A percentile compares a stretch with the other conserved stretches of the same genome.
These are phyloP conservation scores for Suillus occidentalis DNA, from an alignment of 768 basidiomycete genomes.

Conservation along the genomic window DNA sequence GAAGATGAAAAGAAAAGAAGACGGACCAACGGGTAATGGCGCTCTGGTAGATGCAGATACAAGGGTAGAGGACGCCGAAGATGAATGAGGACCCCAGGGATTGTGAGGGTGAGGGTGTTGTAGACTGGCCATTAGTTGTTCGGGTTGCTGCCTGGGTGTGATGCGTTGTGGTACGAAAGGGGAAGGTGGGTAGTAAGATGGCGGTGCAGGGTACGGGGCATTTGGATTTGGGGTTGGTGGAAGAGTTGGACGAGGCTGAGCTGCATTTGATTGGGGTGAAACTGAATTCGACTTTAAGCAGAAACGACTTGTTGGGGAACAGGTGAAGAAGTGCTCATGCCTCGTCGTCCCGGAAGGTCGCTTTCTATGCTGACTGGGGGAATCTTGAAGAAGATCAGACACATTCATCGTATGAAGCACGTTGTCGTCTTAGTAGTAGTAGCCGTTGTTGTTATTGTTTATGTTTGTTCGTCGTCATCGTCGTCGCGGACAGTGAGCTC, in stretches of 20 bases:
- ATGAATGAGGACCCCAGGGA: conserved; percentile 31
- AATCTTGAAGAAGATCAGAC: conserved; percentile 65
- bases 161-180: conserved; percentile 25
- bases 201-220: conserved; percentile 28
- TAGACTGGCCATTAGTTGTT: conserved; percentile 30
- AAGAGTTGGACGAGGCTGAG: neutral
- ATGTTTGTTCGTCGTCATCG: neutral
- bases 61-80: conserved; percentile 30
- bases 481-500: neutral
- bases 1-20: conserved; percentile 7
- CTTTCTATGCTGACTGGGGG: conserved; percentile 58
- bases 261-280: conserved; percentile 23
- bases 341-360: conserved; percentile 29
- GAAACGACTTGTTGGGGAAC: conserved; percentile 34
- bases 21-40: conserved; percentile 27
- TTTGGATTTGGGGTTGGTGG: conserved; percentile 17
- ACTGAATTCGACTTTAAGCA: conserved; percentile 16
- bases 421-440: neutral
- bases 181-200: conserved; percentile 33
- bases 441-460: neutral
- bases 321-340: conserved; percentile 28
- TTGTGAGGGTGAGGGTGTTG: conserved; percentile 31
- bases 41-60: conserved; percentile 22
- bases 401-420: conserved; percentile 53
- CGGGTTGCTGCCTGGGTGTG: conserved; percentile 29